Conservation (phyloP, 768 basidiomycete genomes). For the Tricholoma sp. region DNA sequence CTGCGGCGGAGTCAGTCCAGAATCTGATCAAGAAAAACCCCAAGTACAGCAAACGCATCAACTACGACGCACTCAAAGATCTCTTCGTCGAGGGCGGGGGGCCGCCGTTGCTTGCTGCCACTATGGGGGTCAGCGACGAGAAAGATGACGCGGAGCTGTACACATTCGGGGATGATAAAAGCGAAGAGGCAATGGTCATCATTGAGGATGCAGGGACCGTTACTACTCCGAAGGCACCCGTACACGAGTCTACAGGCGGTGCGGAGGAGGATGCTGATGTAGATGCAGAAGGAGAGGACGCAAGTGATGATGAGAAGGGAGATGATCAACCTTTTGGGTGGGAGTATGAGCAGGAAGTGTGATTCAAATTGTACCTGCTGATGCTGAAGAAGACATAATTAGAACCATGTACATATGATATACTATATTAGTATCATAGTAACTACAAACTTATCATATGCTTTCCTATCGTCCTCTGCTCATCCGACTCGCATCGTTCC, state of each 20-base stretch:
- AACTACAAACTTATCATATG: too few species aligned
- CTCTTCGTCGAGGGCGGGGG: constrained; percentile 56
- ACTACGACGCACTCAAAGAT: constrained; percentile 83
- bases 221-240: constrained; percentile 15
- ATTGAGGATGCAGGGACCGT: constrained; percentile 42
- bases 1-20: constrained; percentile 72
- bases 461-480: too few species aligned
- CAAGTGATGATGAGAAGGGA: constrained; percentile 39
- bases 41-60: constrained; percentile 89
- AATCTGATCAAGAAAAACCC: constrained; percentile 80
- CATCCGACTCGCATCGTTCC: too few species aligned
- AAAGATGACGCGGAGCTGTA: constrained; percentile 41
- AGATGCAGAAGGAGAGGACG: constrained; percentile 39
- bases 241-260: constrained; percentile 13
- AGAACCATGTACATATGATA: too few species aligned
- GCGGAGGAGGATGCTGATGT: constrained; percentile 26
- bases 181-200: constrained; percentile 32
- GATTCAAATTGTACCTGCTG: constrained; percentile 3
- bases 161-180: constrained; percentile 37
- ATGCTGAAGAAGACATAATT: background rate
- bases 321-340: constrained; percentile 48
- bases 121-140: constrained; percentile 34
- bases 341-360: constrained; percentile 74
- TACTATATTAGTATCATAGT: too few species aligned
- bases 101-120: constrained; percentile 21